A percentile compares a stretch with the other conserved stretches of the same genome.
Evolutionary conservation across 768 basidiomycete species (phyloP).

Genomic region (Rhizopogon roseolus): DNA sequence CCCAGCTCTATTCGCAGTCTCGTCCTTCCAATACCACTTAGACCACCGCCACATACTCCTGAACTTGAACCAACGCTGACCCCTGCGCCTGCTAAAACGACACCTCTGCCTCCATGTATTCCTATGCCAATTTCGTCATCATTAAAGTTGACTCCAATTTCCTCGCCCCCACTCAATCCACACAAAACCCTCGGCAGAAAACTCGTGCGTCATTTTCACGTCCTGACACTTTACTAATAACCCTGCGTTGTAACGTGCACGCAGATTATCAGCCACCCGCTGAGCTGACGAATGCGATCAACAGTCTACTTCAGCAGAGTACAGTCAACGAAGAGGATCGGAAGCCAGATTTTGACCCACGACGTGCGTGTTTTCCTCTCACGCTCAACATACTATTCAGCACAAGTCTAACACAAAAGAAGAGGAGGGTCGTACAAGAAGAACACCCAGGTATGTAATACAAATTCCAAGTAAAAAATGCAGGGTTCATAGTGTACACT

Average conservation of each 20-base stretch:
- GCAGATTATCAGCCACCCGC: slow-evolving; percentile 6
- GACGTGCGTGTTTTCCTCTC: not conserved
- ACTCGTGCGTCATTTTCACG: not conserved
- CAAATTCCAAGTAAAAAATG: not conserved
- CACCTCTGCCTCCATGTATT: not conserved
- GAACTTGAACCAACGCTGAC: not conserved
- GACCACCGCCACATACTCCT: not conserved
- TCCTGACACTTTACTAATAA: not conserved
- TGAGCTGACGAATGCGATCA: not conserved
- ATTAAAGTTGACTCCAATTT: too few species aligned
- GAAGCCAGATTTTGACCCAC: not conserved
- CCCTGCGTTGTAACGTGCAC: not conserved
- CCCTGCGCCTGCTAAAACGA: not conserved
- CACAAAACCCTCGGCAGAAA: not conserved
- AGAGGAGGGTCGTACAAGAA: not conserved
- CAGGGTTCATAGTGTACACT: not conserved
- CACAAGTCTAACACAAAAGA: not conserved
- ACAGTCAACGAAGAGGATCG: not conserved
- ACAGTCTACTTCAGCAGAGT: not conserved
- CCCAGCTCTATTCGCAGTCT: slow-evolving; percentile 14
- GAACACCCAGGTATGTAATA: not conserved
- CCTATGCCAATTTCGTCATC: too few species aligned
- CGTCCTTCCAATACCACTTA: slow-evolving; percentile 15
- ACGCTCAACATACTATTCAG: not conserved
- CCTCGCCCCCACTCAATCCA: not conserved